These are phyloP conservation scores for Gossypium schwendimanii DNA, from an alignment of 441 rosid genomes.

Conservation along the genomic window DNA sequence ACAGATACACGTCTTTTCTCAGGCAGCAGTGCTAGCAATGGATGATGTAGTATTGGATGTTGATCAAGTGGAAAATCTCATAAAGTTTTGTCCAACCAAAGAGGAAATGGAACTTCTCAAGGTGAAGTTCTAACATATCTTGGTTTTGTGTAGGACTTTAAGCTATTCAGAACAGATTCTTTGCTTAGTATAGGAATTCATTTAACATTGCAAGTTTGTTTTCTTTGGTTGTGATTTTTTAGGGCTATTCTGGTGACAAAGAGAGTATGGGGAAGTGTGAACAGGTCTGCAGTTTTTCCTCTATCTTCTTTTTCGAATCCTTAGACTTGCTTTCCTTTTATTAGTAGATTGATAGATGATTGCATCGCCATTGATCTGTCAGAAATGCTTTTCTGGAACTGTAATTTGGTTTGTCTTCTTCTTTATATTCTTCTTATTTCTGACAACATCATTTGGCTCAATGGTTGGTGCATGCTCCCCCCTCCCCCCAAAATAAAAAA, in stretches of 20 bases:
- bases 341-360: conserved; percentile 2
- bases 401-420: conserved; percentile 3
- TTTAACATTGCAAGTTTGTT: conserved; percentile 9
- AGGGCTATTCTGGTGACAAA: conserved; percentile 81
- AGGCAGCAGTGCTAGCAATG: conserved; percentile 96
- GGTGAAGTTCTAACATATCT: conserved; percentile 43
- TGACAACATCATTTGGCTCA: neutral
- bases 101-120: conserved; percentile 98
- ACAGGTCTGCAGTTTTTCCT: conserved; percentile 51
- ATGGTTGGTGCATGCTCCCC: neutral
- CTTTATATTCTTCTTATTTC: neutral
- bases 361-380: neutral
- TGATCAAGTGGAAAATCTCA: conserved; percentile 97
- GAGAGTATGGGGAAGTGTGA: conserved; percentile 84
- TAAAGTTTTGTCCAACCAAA: conserved; percentile 93
- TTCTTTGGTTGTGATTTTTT: conserved; percentile 20
- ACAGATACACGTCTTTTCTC: conserved; percentile 19
- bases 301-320: conserved; percentile 10
- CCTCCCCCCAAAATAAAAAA: neutral
- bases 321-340: conserved; percentile 9
- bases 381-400: neutral
- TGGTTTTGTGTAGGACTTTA: conserved; percentile 7
- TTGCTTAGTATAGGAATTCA: conserved; percentile 4
- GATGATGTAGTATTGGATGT: conserved; percentile 81
- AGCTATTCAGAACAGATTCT: neutral